phyloP scores from a whole-genome alignment of 73 alveolate genomes.

The Symbiodinium pilosum region DNA sequence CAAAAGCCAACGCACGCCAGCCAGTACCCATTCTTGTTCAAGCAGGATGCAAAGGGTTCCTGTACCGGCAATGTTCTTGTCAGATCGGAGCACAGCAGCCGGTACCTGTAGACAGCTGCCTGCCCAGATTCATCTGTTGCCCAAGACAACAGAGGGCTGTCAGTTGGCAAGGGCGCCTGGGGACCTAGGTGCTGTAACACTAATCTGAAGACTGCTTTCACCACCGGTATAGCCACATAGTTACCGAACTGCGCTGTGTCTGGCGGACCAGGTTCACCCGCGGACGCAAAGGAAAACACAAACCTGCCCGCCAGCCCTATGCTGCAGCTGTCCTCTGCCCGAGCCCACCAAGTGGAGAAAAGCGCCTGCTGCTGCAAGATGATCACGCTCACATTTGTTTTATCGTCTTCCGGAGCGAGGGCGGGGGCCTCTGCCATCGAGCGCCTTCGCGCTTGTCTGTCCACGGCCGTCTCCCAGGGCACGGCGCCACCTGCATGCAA shows the following conservation, averaged over 20 bases:
- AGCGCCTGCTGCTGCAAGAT: background rate
- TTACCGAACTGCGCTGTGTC: background rate
- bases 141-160: background rate
- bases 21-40: constrained; percentile 56
- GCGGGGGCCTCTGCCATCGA: background rate
- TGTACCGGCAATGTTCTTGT: background rate
- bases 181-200: constrained; percentile 27
- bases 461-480: constrained; percentile 51
- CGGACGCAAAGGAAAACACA: constrained; percentile 9
- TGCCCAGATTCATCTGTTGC: background rate
- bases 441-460: background rate
- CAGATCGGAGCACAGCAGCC: background rate
- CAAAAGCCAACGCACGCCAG: background rate
- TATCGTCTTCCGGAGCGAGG: background rate
- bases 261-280: constrained; percentile 13
- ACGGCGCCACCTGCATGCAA: constrained; percentile 40
- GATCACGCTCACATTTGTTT: constrained; percentile 17
- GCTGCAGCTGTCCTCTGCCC: constrained; percentile 22
- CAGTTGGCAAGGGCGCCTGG: constrained; percentile 39
- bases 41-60: constrained; percentile 46
- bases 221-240: background rate
- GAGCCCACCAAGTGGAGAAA: constrained; percentile 15
- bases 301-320: constrained; percentile 16
- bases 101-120: background rate
- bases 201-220: background rate